Conservation (phyloP, 345 rosid genomes). For the Boechera retrofracta region DNA sequence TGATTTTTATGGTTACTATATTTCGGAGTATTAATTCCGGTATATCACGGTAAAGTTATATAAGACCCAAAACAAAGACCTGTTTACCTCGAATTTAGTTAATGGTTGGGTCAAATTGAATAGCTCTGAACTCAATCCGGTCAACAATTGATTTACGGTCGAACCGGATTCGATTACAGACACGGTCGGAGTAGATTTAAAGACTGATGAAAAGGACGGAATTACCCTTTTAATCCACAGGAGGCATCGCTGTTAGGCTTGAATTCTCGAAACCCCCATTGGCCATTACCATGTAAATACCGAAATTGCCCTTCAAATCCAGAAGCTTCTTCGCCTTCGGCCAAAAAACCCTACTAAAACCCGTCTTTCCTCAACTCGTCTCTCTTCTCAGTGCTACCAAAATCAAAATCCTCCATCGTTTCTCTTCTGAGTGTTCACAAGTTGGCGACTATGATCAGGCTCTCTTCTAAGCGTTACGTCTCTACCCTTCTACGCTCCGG, state of each 20-base stretch:
- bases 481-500: conserved; percentile 59
- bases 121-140: not conserved
- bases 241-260: not conserved
- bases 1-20: too few relatives aligned
- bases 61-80: too few relatives aligned
- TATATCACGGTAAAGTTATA: too few relatives aligned
- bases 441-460: conserved; percentile 61
- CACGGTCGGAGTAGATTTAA: not conserved
- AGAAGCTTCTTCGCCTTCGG: conserved; percentile 71
- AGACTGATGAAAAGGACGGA: not conserved
- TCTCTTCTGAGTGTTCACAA: not conserved
- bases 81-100: not conserved
- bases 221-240: not conserved
- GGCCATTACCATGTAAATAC: not conserved
- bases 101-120: not conserved
- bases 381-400: conserved; percentile 5
- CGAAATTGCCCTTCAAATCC: conserved; percentile 43
- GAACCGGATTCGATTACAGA: not conserved
- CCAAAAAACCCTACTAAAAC: conserved; percentile 64
- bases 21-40: too few relatives aligned
- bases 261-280: not conserved
- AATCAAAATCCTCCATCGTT: not conserved
- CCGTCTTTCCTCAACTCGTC: conserved; percentile 5
- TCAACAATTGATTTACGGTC: not conserved
- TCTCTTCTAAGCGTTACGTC: conserved; percentile 70